Evolutionary conservation across 768 basidiomycete species (phyloP).

Genomic region (Naganishia randhawae): DNA sequence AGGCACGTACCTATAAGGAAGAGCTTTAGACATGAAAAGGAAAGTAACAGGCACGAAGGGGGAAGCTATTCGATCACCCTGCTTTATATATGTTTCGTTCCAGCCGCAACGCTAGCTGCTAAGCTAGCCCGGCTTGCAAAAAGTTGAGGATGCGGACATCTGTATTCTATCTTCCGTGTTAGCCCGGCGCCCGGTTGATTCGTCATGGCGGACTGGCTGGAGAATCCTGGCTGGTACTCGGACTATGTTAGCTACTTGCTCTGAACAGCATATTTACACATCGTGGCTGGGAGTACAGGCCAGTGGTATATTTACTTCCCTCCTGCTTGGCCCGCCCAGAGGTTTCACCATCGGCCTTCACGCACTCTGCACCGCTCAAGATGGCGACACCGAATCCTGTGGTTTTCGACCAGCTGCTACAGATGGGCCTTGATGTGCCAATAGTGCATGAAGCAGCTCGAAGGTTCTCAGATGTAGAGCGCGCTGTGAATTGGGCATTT

Average conservation of each 20-base stretch:
- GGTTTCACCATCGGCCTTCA: too few relatives aligned
- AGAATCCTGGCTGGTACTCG: too few relatives aligned
- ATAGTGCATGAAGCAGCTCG: constrained; percentile 10
- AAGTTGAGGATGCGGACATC: neutral
- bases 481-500: constrained; percentile 16
- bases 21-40: constrained; percentile 6
- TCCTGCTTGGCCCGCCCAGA: neutral
- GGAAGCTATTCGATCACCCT: neutral
- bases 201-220: neutral
- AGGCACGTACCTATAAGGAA: constrained; percentile 29
- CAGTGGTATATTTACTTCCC: too few relatives aligned
- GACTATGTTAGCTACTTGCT: too few relatives aligned
- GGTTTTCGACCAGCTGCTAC: constrained; percentile 4
- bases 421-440: constrained; percentile 12
- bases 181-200: neutral
- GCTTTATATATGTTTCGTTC: constrained; percentile 6
- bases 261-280: too few relatives aligned
- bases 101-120: neutral
- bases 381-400: neutral
- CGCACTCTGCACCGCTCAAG: neutral
- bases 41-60: neutral
- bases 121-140: neutral
- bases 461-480: constrained; percentile 9
- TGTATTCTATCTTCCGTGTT: neutral
- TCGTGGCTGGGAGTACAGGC: too few relatives aligned